Percentiles rank a stretch among this genome's conserved stretches.
Conservation (phyloP, 2,329 filamentous ascomycete genomes). For the Chaetomiaceae sp. region DNA sequence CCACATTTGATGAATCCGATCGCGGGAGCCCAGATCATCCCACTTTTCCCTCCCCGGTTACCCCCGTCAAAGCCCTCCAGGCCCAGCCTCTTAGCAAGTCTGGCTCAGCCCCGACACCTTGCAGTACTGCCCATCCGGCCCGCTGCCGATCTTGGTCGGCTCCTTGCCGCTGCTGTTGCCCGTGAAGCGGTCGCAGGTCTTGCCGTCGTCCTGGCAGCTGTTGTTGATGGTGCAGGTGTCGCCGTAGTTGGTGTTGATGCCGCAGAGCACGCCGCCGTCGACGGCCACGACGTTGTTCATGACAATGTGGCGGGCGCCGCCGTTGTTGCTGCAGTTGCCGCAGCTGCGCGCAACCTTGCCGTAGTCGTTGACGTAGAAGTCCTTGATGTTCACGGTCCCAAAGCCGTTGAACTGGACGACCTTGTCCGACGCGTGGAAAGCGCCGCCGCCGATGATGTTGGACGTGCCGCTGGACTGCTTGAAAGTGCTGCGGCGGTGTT, state of each 20-base stretch:
- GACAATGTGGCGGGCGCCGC: constrained; percentile 8
- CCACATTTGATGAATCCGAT: too few species aligned
- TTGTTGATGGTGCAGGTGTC: constrained; percentile 13
- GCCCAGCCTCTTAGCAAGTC: not conserved
- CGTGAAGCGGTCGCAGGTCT: constrained; percentile 9
- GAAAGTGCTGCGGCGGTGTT: constrained; percentile 3
- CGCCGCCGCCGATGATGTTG: constrained; percentile 15
- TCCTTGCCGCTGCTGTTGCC: constrained; percentile 13
- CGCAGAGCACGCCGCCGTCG: constrained; percentile 15
- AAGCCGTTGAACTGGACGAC: constrained; percentile 18
- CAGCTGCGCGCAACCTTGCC: constrained; percentile 15
- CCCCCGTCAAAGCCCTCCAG: not conserved
- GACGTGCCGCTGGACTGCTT: constrained; percentile 12
- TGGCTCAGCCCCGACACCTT: not conserved
- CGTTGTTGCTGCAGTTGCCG: constrained; percentile 16
- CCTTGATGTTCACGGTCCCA: constrained; percentile 10
- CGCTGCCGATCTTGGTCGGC: constrained; percentile 13
- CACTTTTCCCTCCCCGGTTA: too few species aligned
- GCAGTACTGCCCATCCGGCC: constrained; percentile 11
- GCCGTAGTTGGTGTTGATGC: constrained; percentile 19
- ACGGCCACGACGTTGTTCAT: constrained; percentile 5
- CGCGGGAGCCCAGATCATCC: too few species aligned
- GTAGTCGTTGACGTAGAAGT: constrained; percentile 16
- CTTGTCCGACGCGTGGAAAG: constrained; percentile 15
- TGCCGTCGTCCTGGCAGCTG: constrained; percentile 13